Base-by-base conservation (phyloP, 139 green algal species). In the Haematococcus lacustris region DNA sequence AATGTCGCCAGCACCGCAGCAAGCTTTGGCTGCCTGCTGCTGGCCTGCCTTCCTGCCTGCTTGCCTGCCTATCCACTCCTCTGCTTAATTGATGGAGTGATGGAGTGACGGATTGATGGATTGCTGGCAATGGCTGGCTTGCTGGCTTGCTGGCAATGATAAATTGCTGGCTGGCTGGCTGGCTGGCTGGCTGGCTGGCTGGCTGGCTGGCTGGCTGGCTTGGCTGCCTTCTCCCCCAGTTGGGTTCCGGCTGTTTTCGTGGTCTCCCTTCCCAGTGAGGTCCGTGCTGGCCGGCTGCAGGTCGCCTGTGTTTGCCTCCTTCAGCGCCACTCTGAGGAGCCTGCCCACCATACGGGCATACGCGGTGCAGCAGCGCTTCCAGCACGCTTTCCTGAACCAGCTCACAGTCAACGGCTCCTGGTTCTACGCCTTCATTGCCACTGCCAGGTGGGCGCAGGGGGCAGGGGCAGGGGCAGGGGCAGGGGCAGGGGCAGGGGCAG, bases 331-430 rank as follows among this genome's bases (percentile, higher is more conserved):
- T 0, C 80, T 96, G 57, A 93, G 92, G 76, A 94, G 94, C 51
- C 80, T 98, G 66, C 80, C 91, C 50, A 97, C 93, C 40, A 97
- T 99, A 59, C 81, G 95, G 3, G 94, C 95, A 17, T 98, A 92
- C 71, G 79, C 74, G 53, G 88, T 82, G 1, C 66, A 78, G n/a
- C 32, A 9, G 38, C 75, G 79, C 75, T 93, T 93, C 73, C 76
- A 86, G 47, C 33, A 61, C 6, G 7, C 59, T 6, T 93, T 94
- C 66, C 47, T 89, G 38, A 25, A 21, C 23, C 66, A 79, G 25
- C 78, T 91, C 1, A 78, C 83, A 38, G 51, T 80, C 69, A 94
- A 94, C 71, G 73, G 79, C 47, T 43, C 78, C 26, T 92, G 88
- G 89, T 90, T 82, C 81, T 85, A 76, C 21, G 63, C 51, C 3